Evolutionary conservation across 176 grass and related monocot genomes (phyloP), one percentile per base, ranked within the genome.

Genomic region (Eleusine coracana): DNA sequence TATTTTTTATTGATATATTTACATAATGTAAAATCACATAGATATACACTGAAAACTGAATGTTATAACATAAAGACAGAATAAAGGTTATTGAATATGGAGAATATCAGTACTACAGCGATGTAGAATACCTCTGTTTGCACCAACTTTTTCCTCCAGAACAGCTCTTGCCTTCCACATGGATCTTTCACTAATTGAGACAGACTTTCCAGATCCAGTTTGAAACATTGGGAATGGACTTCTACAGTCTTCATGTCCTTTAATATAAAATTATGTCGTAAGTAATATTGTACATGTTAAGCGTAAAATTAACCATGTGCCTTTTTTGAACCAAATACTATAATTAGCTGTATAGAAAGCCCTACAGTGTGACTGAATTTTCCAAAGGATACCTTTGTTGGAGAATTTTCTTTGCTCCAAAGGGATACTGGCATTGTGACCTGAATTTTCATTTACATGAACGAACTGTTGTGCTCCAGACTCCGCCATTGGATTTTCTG

Each of bases 191-290:
- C 84, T 89, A 59, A 90, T 77, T 68, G 85, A 78, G 27, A 92
- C 85, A 10, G 86, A 88, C 79, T 80, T 94, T 76, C 89, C 94
- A 44, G 87, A 87, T 78, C 88, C 92, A 38, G 94, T 94, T 84
- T 18, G 72, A 89, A 94, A 94, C 80, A 89, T 80, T 85, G 82
- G 83, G 58, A 88, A 70, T 78, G 85, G 31, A 69, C 31, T 76
- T 74, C 75, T 79, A 46, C 20, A 36, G 50, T 40, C 85, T 85
- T 61, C 31, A 40, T 85, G 74, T 87, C 70, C 59, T 78, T 85
- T 55, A 34, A 34, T 34, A 34, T 34, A 78, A 82, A 68, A 78
- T 34, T 74, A 69, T 69, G 29, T 70, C 28, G 66, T 17, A 80
- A 28, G 37, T 10, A 52, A 39, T 27, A 55, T 23, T 69, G 54